phyloP scores from a whole-genome alignment of 164 flowering plant species.

The Magnolia sinica region DNA sequence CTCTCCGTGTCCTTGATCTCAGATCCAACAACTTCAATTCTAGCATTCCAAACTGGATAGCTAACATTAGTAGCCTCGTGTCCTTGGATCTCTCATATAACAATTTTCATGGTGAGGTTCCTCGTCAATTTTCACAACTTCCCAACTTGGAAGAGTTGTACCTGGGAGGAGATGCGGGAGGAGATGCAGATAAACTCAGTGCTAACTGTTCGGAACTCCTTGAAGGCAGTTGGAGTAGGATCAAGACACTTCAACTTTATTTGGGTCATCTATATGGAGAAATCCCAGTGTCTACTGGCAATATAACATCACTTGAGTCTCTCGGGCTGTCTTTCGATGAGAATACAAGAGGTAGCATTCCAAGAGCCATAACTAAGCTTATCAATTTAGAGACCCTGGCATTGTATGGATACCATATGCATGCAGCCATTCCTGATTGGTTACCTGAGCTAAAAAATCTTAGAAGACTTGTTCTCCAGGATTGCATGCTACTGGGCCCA shows the following conservation, averaged over 20 bases:
- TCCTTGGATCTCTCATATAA: background rate
- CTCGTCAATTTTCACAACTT: constrained; percentile 6
- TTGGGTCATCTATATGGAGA: constrained; percentile 4
- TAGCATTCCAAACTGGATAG: background rate
- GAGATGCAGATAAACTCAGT: constrained; percentile 3
- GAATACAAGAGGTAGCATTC: background rate
- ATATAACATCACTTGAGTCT: background rate
- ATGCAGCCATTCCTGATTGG: background rate
- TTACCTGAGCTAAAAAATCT: background rate
- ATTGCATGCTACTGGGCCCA: background rate
- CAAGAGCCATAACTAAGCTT: constrained; percentile 12
- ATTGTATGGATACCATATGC: background rate
- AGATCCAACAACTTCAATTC: background rate
- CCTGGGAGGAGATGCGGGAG: no score
- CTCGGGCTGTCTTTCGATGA: background rate
- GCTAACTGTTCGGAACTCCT: background rate
- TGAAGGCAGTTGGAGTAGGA: background rate
- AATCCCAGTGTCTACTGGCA: background rate
- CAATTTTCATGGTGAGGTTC: constrained; percentile 3
- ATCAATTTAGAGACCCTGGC: background rate
- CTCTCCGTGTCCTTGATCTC: constrained; percentile 1
- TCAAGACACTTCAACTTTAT: background rate
- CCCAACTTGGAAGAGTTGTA: constrained; percentile 19
- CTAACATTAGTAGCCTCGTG: constrained; percentile 5
- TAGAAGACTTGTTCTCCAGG: accelerated